Base-by-base conservation (phyloP, 2,329 filamentous ascomycete genomes). In the Achaetomium macrosporum region DNA sequence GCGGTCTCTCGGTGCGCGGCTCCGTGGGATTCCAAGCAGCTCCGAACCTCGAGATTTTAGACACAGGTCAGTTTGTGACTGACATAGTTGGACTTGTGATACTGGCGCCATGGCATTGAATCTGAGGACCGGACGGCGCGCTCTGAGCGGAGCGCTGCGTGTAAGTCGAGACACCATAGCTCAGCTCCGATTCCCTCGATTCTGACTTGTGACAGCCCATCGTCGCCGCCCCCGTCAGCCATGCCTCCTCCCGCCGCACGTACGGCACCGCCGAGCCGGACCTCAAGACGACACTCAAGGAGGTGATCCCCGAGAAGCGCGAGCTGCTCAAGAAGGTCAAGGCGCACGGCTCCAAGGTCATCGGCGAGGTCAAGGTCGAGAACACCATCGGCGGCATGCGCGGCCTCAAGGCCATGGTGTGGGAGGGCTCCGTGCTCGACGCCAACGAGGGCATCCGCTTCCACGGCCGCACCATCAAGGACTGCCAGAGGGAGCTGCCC, bases 361-460 rank as follows among this genome's bases (percentile, higher is more conserved):
- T 97, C 64, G 92, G 92, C 53, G 88, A 96, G 65, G 84, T 97
- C 71, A 96, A 92, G 77, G 83, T 97, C 42, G 88, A 92, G 72
- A 96, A 93, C 73, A 89, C 89, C 19, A 83, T 97, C 63, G 93
- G 93, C 64, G 93, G 93, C 66, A 97, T 97, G 93, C 88, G 91
- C 72, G 92, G 92, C 37, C 82, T 99, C 62, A 96, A 96, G 75
- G 88, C 91, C 62, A 96, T 99, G 90, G 82, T 99, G 50, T 99
- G 93, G 93, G 93, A 99, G 73, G 93, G 93, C 43, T 96, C 91
- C 11, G 92, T 97, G 20, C 84, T 99, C 46, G 93, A 99, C 67
- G 87, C 93, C 62, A 87, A 99, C 66, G 91, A 97, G 75, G 93
- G 93, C 55, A 99, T 99, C 68, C 88, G 92, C 59, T 99, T 99